Conservation (phyloP, 2,329 filamentous ascomycete genomes). For the Colletotrichum lupini region DNA sequence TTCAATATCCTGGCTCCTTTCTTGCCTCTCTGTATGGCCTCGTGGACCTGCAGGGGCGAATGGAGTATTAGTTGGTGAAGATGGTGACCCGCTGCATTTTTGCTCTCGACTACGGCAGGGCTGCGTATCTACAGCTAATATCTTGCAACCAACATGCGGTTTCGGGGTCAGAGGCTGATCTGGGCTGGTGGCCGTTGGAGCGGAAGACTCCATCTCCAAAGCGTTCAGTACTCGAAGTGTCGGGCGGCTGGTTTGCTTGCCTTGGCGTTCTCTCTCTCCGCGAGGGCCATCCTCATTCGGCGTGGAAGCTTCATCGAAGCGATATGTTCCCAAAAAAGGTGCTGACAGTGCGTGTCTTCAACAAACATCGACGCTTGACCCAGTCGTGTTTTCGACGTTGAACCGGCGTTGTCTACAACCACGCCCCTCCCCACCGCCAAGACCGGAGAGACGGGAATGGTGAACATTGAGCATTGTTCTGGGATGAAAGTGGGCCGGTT, state of each 20-base stretch:
- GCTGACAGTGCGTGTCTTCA: not conserved
- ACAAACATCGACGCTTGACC: not conserved
- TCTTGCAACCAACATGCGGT: constrained; percentile 1
- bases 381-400: not conserved
- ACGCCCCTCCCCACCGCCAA: not conserved
- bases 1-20: not conserved
- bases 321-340: not conserved
- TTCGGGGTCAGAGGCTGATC: not conserved
- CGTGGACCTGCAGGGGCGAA: not conserved
- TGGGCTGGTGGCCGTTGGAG: not conserved
- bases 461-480: not conserved
- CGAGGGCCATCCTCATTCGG: not conserved
- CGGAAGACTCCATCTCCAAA: not conserved
- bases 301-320: constrained; percentile 17
- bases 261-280: not conserved
- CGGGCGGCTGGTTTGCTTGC: not conserved
- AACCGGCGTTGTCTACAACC: not conserved
- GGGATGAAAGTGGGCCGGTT: not conserved
- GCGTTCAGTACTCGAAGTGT: not conserved
- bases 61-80: constrained; percentile 6
- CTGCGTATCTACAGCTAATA: not conserved
- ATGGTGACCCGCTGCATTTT: constrained; percentile 8
- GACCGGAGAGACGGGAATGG: not conserved
- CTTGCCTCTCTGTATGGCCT: not conserved
- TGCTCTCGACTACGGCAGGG: constrained; percentile 13